A percentile compares a stretch with the other conserved stretches of the same genome.
Conservation (phyloP, 805 yeast genomes). For the Diddensiella santjacobensis region DNA sequence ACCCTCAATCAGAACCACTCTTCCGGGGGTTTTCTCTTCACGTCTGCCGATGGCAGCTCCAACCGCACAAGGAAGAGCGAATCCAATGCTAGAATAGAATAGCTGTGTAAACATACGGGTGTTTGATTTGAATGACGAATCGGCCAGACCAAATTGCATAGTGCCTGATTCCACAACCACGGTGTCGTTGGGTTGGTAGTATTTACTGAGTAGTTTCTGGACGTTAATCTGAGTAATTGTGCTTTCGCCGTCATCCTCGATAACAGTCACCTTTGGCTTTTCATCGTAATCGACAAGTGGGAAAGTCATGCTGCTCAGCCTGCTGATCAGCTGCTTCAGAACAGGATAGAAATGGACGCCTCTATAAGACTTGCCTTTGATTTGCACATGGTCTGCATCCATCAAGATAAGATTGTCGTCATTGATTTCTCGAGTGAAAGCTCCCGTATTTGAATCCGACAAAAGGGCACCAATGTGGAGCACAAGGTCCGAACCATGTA, state of each 20-base stretch:
- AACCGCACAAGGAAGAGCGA: constrained; percentile 79
- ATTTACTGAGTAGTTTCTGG: constrained; percentile 37
- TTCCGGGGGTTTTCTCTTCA: constrained; percentile 38
- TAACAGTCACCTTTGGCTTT: constrained; percentile 32
- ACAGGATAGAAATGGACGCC: constrained; percentile 51
- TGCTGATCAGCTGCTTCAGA: constrained; percentile 40
- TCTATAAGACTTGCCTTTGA: constrained; percentile 40
- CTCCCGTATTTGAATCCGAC: constrained; percentile 70
- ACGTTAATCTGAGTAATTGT: constrained; percentile 42
- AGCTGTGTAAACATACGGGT: constrained; percentile 51
- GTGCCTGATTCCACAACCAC: constrained; percentile 83
- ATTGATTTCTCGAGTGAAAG: constrained; percentile 47
- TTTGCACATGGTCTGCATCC: constrained; percentile 50
- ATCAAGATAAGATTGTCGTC: constrained; percentile 45
- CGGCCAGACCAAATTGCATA: constrained; percentile 72
- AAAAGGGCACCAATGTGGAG: constrained; percentile 64
- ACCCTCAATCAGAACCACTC: constrained; percentile 75
- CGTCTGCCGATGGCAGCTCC: constrained; percentile 75
- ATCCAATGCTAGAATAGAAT: constrained; percentile 83
- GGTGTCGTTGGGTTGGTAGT: constrained; percentile 59
- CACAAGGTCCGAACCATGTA: constrained; percentile 61
- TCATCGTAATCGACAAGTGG: constrained; percentile 23
- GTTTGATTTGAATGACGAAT: constrained; percentile 55
- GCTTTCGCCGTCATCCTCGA: constrained; percentile 14
- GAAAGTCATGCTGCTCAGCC: constrained; percentile 34